These are phyloP conservation scores for Venturia nashicola DNA, from an alignment of 2,329 filamentous ascomycete species.

Conservation along the genomic window DNA sequence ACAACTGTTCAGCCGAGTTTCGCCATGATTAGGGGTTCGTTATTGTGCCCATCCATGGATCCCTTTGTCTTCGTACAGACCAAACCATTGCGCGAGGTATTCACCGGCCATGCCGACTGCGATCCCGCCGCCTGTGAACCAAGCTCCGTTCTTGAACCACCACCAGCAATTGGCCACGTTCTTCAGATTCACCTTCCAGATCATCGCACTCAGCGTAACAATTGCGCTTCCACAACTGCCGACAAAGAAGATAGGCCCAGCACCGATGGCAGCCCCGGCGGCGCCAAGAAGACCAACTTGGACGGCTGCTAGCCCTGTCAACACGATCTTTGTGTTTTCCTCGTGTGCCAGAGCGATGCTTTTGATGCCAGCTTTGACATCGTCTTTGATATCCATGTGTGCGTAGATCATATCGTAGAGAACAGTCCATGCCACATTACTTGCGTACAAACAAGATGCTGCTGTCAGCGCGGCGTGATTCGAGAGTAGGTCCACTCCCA, in stretches of 20 bases:
- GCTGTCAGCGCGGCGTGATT: slow-evolving; percentile 50
- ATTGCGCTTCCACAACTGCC: slow-evolving; percentile 46
- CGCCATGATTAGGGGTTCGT: background rate
- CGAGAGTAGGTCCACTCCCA: slow-evolving; percentile 62
- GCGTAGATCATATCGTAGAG: slow-evolving; percentile 91
- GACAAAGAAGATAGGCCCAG: slow-evolving; percentile 46
- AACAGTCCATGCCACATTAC: slow-evolving; percentile 76
- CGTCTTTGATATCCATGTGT: slow-evolving; percentile 82
- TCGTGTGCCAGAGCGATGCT: slow-evolving; percentile 74
- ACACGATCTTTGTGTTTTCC: slow-evolving; percentile 61
- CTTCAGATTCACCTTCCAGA: slow-evolving; percentile 44
- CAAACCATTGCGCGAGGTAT: slow-evolving; percentile 24
- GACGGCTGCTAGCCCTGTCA: slow-evolving; percentile 55
- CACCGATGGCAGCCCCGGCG: slow-evolving; percentile 51
- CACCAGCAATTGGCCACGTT: slow-evolving; percentile 48
- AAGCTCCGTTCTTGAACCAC: slow-evolving; percentile 52
- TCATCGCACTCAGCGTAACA: slow-evolving; percentile 44
- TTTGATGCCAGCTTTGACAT: slow-evolving; percentile 77
- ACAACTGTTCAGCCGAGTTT: background rate
- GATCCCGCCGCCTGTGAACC: slow-evolving; percentile 49
- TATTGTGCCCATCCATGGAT: background rate
- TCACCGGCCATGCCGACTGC: slow-evolving; percentile 42
- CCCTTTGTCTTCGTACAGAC: background rate
- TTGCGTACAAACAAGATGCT: slow-evolving; percentile 59
- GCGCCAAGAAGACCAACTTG: slow-evolving; percentile 60